Conservation (phyloP, 257 asterid genomes). For the Rubia yunnanensis region DNA sequence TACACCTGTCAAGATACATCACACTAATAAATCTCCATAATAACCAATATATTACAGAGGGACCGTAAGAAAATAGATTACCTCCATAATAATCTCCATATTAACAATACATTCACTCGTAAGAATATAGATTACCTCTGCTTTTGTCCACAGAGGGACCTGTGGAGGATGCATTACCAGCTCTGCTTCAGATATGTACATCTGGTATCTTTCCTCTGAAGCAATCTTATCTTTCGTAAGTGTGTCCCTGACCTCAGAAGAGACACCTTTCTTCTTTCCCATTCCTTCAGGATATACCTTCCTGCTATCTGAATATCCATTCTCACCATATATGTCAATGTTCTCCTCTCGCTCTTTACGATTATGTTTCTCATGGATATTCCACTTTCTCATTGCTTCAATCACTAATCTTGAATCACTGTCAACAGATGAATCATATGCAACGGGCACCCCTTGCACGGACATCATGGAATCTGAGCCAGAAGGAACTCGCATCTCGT, state of each 20-base stretch:
- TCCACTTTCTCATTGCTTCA: slow-evolving; percentile 80
- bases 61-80: neutral
- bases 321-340: slow-evolving; percentile 54
- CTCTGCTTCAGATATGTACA: slow-evolving; percentile 82
- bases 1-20: slow-evolving; percentile 38
- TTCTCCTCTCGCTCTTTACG: slow-evolving; percentile 45
- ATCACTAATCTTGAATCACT: slow-evolving; percentile 41
- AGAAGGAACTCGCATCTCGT: slow-evolving; percentile 50
- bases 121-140: slow-evolving; percentile 40
- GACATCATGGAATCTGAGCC: slow-evolving; percentile 30
- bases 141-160: slow-evolving; percentile 63
- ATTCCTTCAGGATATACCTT: slow-evolving; percentile 63
- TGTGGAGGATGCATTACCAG: slow-evolving; percentile 66
- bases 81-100: slow-evolving; percentile 6
- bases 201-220: slow-evolving; percentile 49
- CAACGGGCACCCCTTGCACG: slow-evolving; percentile 26
- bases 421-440: slow-evolving; percentile 32
- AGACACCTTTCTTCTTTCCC: slow-evolving; percentile 22
- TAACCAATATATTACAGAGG: neutral
- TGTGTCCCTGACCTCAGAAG: slow-evolving; percentile 20
- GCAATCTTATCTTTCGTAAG: slow-evolving; percentile 19
- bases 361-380: slow-evolving; percentile 58
- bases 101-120: neutral
- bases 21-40: slow-evolving; percentile 16
- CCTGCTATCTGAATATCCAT: slow-evolving; percentile 46